Evolutionary conservation across 108 stramenopile species (phyloP), one percentile per base, ranked within the genome.

Genomic region (Cyclostephanos tholiformis): DNA sequence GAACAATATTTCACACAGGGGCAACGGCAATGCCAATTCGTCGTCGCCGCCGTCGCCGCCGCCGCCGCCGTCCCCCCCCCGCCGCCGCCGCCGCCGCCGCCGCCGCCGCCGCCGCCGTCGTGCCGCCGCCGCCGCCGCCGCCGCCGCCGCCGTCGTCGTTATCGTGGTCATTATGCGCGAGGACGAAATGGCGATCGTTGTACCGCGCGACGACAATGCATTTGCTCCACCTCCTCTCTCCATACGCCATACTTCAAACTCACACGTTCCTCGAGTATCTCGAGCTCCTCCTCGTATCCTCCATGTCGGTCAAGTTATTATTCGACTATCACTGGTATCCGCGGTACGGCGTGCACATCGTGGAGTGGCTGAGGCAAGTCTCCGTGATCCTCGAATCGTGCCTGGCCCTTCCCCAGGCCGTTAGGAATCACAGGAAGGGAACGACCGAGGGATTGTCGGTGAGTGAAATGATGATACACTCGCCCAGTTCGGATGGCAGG

Each of bases 311-410:
- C 6, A 81, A 69, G 55, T 51, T 81, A 0, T 19, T 81, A 20
- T 81, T 81, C 64, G 80, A 81, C 65, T 74, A 71, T 60, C 74
- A 74, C 49, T 81, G 73, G 73, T 81, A 74, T 59, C 80, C 80
- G 49, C 62, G 51, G 22, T 81, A 81, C 55, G 43, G 73, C 51
- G 74, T 81, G 43, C 22, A 55, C n/a, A 41, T 69, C 38, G 69
- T 81, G 9, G 72, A 74, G 14, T 14, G 69, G 6, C 56, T 81
- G 12, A 81, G 74, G 44, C 62, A 71, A 19, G 52, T 63, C 17
- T 81, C 80, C 25, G 70, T 81, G 22, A 53, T 65, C n/a, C 50
- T 81, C 12, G 80, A 81, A 46, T 74, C 73, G 11, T 81, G 80
- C 52, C 39, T 81, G 53, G 80, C 80, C 6, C n/a, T 81, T 41